A percentile compares a stretch with the other conserved stretches of the same genome.
phyloP scores from a whole-genome alignment of 495 filamentous ascomycete species.

The Penicillium herquei region DNA sequence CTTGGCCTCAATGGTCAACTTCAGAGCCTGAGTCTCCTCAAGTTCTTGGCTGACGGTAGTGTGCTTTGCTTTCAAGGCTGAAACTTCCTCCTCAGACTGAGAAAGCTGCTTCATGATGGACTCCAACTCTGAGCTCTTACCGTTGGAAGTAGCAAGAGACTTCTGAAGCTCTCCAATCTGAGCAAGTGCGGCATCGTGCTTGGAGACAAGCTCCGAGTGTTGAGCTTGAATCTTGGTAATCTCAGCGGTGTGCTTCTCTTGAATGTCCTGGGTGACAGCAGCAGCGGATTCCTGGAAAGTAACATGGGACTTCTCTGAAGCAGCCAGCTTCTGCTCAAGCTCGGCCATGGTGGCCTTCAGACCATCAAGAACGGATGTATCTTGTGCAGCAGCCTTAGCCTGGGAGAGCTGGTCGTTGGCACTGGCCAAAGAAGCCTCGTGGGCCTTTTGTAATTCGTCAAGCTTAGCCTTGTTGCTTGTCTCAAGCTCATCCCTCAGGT shows the following conservation, averaged over 20 bases:
- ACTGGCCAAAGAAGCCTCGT: constrained; percentile 33
- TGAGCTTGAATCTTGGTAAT: constrained; percentile 32
- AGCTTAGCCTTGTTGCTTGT: constrained; percentile 37
- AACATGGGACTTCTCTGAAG: constrained; percentile 28
- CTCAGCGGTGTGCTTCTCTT: constrained; percentile 32
- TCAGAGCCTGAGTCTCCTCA: constrained; percentile 30
- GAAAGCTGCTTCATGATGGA: constrained; percentile 34
- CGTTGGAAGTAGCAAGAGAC: constrained; percentile 26
- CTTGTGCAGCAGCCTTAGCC: constrained; percentile 37
- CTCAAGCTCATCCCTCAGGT: constrained; percentile 38
- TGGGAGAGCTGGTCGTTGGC: constrained; percentile 34
- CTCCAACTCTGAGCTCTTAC: constrained; percentile 36
- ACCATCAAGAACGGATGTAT: constrained; percentile 37
- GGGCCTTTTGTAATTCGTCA: constrained; percentile 38
- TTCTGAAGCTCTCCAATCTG: constrained; percentile 38
- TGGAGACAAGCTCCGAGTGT: constrained; percentile 32
- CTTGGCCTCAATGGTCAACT: constrained; percentile 36
- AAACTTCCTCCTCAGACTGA: constrained; percentile 35
- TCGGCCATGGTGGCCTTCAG: constrained; percentile 38
- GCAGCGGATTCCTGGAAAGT: constrained; percentile 29
- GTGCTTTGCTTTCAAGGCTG: constrained; percentile 33
- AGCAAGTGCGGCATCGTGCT: constrained; percentile 25
- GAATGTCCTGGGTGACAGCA: constrained; percentile 28
- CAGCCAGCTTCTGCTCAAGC: constrained; percentile 38
- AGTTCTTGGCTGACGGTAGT: constrained; percentile 29